These are phyloP conservation scores for Mortierella sp. DNA, from an alignment of 371 early-diverging fungal species.

Conservation along the genomic window DNA sequence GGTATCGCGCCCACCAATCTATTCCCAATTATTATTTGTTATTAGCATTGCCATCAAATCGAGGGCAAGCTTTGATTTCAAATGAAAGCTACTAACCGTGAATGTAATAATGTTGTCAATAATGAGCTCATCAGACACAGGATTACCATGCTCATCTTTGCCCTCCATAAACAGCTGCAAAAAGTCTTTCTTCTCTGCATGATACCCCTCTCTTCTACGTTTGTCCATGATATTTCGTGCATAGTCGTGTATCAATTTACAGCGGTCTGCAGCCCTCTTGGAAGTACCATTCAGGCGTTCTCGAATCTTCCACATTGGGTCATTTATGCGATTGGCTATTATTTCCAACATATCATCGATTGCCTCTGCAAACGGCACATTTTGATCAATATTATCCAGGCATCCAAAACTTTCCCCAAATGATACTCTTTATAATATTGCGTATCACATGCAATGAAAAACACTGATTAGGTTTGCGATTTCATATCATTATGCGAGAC, in stretches of 20 bases:
- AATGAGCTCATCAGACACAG: constrained; percentile 61
- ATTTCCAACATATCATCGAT: constrained; percentile 14
- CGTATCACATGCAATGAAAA: neutral
- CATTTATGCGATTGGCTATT: constrained; percentile 14
- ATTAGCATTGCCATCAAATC: neutral
- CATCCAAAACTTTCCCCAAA: constrained; percentile 43
- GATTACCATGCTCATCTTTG: constrained; percentile 62
- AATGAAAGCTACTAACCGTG: constrained; percentile 39
- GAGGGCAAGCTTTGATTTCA: neutral
- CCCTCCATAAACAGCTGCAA: constrained; percentile 69
- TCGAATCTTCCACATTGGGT: constrained; percentile 32
- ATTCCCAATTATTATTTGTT: neutral
- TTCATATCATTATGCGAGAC: neutral
- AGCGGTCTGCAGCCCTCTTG: constrained; percentile 9
- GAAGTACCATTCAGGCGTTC: constrained; percentile 16
- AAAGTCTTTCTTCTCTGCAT: constrained; percentile 62
- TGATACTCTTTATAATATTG: constrained; percentile 6
- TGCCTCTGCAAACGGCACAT: constrained; percentile 10
- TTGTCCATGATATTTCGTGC: constrained; percentile 17
- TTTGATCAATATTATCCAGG: constrained; percentile 19
- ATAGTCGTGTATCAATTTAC: neutral
- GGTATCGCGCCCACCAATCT: constrained; percentile 74
- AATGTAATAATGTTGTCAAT: constrained; percentile 74
- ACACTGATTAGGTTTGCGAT: neutral
- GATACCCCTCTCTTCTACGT: constrained; percentile 19